Conservation (phyloP, 225 moss, liverwort and hornwort species). For the Marchantia paleacea region DNA sequence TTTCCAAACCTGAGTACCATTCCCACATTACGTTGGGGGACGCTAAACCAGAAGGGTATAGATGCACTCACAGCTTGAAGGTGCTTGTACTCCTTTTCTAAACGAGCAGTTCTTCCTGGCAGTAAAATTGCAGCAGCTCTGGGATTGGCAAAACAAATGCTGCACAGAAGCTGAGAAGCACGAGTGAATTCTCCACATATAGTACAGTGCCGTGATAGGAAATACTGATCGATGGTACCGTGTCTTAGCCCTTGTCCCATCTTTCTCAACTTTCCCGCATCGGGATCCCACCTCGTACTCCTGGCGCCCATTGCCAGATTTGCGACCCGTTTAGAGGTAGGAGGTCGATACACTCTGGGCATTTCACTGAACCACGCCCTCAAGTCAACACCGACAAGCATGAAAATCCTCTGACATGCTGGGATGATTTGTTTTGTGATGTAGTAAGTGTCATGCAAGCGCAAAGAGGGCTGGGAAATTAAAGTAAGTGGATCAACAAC, state of each 20-base stretch:
- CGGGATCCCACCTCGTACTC: slow-evolving; percentile 37
- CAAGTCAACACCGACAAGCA: slow-evolving; percentile 87
- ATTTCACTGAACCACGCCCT: slow-evolving; percentile 85
- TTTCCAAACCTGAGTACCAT: background rate
- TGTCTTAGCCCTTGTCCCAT: slow-evolving; percentile 41
- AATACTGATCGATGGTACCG: slow-evolving; percentile 92
- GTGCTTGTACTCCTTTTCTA: slow-evolving; percentile 86
- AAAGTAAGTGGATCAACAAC: slow-evolving; percentile 88
- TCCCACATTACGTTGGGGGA: background rate
- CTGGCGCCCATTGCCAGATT: slow-evolving; percentile 41
- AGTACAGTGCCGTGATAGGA: slow-evolving; percentile 84
- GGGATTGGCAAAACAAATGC: slow-evolving; percentile 54
- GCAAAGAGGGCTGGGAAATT: slow-evolving; percentile 56
- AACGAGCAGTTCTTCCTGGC: slow-evolving; percentile 66
- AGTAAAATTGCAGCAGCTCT: slow-evolving; percentile 62
- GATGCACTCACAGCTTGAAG: slow-evolving; percentile 60
- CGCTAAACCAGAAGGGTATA: background rate
- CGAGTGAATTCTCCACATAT: slow-evolving; percentile 83
- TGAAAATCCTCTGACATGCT: slow-evolving; percentile 85
- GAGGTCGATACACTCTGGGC: slow-evolving; percentile 81
- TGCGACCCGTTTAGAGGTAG: slow-evolving; percentile 64
- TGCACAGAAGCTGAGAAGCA: slow-evolving; percentile 78
- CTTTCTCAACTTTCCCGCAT: slow-evolving; percentile 39
- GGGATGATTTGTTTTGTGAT: slow-evolving; percentile 99
- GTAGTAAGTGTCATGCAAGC: slow-evolving; percentile 95